These are phyloP conservation scores for Terfezia boudieri DNA, from an alignment of 495 filamentous ascomycete genomes.

Conservation along the genomic window DNA sequence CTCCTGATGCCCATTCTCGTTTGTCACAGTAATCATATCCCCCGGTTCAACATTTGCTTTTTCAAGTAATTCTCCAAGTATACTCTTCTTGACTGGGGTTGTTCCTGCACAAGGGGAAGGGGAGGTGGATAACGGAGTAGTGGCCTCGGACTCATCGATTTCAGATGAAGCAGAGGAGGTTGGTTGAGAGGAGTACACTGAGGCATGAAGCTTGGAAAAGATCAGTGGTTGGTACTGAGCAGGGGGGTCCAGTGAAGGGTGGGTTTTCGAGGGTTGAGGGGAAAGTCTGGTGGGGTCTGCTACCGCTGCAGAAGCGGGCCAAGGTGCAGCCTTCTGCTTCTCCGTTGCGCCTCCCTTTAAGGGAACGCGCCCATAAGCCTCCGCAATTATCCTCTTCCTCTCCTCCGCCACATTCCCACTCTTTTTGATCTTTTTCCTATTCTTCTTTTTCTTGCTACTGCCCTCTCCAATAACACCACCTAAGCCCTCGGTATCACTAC, in stretches of 20 bases:
- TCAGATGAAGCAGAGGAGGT: background rate
- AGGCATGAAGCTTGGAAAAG: background rate
- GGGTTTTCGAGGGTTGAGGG: background rate
- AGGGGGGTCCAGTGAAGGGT: background rate
- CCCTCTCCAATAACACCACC: background rate
- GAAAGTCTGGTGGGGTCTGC: background rate
- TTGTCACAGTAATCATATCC: background rate
- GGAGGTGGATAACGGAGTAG: background rate
- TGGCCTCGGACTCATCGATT: background rate
- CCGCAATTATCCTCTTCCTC: background rate
- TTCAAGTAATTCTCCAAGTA: background rate
- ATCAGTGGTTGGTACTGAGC: background rate
- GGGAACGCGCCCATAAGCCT: background rate
- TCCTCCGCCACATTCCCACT: background rate
- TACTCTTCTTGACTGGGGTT: background rate
- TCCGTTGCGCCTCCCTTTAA: background rate
- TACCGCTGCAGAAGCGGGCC: too few species aligned
- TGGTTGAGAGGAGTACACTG: background rate
- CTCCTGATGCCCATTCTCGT: background rate
- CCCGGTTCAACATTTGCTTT: background rate
- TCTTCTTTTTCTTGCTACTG: background rate
- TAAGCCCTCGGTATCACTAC: background rate
- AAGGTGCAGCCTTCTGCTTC: too few species aligned
- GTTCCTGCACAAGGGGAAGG: background rate
- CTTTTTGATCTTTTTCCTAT: background rate